Evolutionary conservation across 1,284 basidiomycete species (phyloP).

Genomic region (Irpex sp.): DNA sequence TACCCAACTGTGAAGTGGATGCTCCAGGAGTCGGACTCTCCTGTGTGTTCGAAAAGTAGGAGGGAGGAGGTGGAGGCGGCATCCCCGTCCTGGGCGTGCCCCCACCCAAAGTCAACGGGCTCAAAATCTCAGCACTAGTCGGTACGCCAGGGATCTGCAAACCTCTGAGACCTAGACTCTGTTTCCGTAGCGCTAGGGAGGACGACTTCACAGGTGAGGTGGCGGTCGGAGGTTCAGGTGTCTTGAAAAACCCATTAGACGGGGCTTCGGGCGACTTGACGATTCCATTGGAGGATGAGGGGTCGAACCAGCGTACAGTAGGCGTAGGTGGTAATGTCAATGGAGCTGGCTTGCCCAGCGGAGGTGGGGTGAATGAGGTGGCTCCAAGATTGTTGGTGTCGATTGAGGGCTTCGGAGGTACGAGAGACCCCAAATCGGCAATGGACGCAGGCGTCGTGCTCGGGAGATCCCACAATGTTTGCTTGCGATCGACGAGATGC

Average conservation of each 20-base stretch:
- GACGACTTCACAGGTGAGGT: background rate
- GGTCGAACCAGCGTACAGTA: conserved; percentile 28
- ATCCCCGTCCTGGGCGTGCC: conserved; percentile 4
- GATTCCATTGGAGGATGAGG: conserved; percentile 15
- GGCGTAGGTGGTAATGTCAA: conserved; percentile 28
- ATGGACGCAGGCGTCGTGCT: conserved; percentile 12
- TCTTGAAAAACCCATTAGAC: background rate
- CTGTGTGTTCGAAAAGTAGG: too few species aligned
- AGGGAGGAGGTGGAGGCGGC: background rate
- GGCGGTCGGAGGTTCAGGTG: background rate
- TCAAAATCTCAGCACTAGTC: conserved; percentile 25
- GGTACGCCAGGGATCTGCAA: conserved; percentile 21
- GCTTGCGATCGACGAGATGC: conserved; percentile 21
- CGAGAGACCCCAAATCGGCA: background rate
- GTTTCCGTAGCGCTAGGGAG: conserved; percentile 19
- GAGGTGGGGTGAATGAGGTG: conserved; percentile 23
- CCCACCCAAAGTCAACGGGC: conserved; percentile 25
- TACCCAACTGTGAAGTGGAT: too few species aligned
- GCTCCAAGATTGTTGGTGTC: too few species aligned
- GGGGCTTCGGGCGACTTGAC: too few species aligned
- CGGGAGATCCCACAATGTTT: conserved; percentile 28
- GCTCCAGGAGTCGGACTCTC: conserved; percentile 12
- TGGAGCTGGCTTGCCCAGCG: conserved; percentile 17
- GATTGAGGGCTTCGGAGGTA: background rate
- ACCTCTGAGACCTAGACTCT: conserved; percentile 24